Evolutionary conservation across 106 monocot species (phyloP).

Genomic region (Platanthera guangdongensis): DNA sequence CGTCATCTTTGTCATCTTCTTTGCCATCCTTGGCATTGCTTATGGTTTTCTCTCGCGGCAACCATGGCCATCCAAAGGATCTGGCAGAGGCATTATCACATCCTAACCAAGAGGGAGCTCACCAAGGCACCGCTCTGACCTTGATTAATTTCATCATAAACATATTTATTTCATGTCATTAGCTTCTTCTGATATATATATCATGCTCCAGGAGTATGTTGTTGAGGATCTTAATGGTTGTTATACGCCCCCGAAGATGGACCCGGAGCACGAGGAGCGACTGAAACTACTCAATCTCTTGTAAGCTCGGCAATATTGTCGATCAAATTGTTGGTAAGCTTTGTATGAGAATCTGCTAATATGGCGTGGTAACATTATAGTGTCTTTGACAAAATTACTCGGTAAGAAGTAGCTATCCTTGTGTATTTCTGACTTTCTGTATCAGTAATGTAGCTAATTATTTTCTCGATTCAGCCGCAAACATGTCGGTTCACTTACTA

Average conservation of each 20-base stretch:
- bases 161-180: not conserved
- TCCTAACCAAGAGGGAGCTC: constrained; percentile 90
- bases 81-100: constrained; percentile 97
- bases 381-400: too few species aligned
- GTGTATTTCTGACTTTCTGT: too few species aligned
- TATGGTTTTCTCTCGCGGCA: constrained; percentile 80
- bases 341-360: too few species aligned
- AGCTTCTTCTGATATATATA: not conserved
- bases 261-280: constrained; percentile 70
- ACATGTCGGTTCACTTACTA: too few species aligned
- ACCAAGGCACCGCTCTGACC: constrained; percentile 50
- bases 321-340: too few species aligned
- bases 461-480: too few species aligned
- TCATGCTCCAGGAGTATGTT: constrained; percentile 66
- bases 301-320: constrained; percentile 6
- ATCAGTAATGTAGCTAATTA: too few species aligned
- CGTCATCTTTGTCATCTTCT: constrained; percentile 76
- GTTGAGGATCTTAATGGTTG: constrained; percentile 82
- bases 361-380: too few species aligned
- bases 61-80: constrained; percentile 95
- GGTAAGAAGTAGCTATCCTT: too few species aligned
- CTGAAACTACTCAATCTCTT: constrained; percentile 74
- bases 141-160: not conserved
- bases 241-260: constrained; percentile 80
- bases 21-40: constrained; percentile 84